Base-by-base conservation (phyloP, 768 basidiomycete genomes). In the Clathrus columnatus region DNA sequence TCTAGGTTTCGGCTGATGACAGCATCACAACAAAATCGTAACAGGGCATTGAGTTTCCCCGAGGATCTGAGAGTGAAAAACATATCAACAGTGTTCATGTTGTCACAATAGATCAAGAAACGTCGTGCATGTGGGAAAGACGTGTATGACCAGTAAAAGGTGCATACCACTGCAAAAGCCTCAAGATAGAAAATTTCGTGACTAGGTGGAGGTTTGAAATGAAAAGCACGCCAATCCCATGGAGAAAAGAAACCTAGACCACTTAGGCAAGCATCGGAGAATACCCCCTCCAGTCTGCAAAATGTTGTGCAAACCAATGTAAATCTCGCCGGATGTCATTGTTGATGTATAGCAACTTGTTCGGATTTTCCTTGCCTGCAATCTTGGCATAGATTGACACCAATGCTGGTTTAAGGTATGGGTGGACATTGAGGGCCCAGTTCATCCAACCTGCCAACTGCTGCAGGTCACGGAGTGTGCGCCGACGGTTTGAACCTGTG, bases 361-460 rank as follows among this genome's bases (percentile, higher is more conserved):
- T 18, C 0, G 57, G 29, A 7, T 54, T 27, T 0, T 30, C n/a
- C 46, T 68, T 72, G 0, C 73, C 72, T 0, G 56, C 24, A 0
- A 69, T 70, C 51, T 75, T 75, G 0, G 58, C 51, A 56, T 77
- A 77, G 0, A 75, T 2, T 0, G 61, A 56, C 14, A 54, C 68
- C 0, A 78, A 61, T 0, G 59, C 64, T 0, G 74, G 75, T 0
- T 63, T 60, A 0, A 77, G 61, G 0, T 69, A 55, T 0, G 74
- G 74, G 46, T 62, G 73, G 1, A 69, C 68, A 49, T 76, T 77
- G 20, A 77, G 61, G 0, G 61, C 55, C 73, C 73, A 76, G 48
- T 75, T 75, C 14, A 67, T 18, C 68, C 68, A 74, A 0, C 72
- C 74, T 0, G 65, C 65, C 0, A 75, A 51, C 0, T 41, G 36